Evolutionary conservation across 2,329 filamentous ascomycete species (phyloP), one percentile per base, ranked within the genome.

Genomic region (Fonsecaea erecta): DNA sequence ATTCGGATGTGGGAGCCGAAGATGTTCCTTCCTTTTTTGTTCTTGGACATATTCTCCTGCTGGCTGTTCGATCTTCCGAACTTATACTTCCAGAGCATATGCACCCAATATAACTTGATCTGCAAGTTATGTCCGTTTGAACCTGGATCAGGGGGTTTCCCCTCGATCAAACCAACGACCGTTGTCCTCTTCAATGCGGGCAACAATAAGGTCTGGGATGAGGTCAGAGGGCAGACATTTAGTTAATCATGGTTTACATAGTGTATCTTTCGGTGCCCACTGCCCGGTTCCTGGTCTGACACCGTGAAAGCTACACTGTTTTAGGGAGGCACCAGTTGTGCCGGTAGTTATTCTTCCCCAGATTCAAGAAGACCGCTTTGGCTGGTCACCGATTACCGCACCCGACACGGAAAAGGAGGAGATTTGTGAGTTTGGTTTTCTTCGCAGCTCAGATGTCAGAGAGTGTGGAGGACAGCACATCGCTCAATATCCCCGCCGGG

Each of bases 391-490:
- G 63, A 60, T 35, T 26, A 12, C 18, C 32, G 48, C 12, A n/a
- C 12, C 40, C 40, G 16, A 11, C 16, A 21, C 37, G 40, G 40
- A 55, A 55, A 64, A 60, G 46, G 53, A 53, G 24, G 51, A 46
- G 30, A 54, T 54, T 32, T n/a, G 32, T 18, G 24, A 24, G 18
- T 40, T 12, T 12, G 9, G 16, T 5, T 16, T 56, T 56, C 30
- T 40, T 56, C 46, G 21, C 9, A 24, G 40, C 46, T 30, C 52
- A 24, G 30, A 18, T 40, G 24, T 30, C 52, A 5, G 46, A 52
- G n/a, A 18, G 9, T 21, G 40, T 26, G 34, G 43, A 26, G 54
- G 55, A 64, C 56, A 64, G 32, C 56, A 28, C 62, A 52, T 28
- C 37, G 43, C 21, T 18, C 51, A 32, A 30, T 30, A 24, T 32